Conservation (phyloP, 768 basidiomycete species). For the Coprinellus micaceus region DNA sequence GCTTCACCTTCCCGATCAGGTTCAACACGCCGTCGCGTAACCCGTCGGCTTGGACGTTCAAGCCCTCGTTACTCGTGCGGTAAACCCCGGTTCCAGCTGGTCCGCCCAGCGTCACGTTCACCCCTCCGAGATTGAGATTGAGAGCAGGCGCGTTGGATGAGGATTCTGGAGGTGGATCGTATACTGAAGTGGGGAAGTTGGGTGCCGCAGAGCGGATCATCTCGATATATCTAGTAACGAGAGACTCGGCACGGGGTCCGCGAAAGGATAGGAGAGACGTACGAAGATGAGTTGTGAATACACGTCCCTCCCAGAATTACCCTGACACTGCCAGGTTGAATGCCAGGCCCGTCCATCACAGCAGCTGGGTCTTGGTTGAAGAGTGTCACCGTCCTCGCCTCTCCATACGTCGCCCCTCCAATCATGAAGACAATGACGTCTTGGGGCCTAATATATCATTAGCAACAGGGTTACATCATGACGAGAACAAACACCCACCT, state of each 20-base stretch:
- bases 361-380: constrained; percentile 77
- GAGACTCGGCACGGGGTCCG: constrained; percentile 4
- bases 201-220: constrained; percentile 77
- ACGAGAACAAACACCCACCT: constrained; percentile 38
- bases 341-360: constrained; percentile 42
- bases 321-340: constrained; percentile 60
- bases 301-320: constrained; percentile 91
- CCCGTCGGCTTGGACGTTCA: constrained; percentile 79
- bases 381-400: constrained; percentile 79
- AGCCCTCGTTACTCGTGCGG: constrained; percentile 69
- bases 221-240: constrained; percentile 66
- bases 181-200: constrained; percentile 60
- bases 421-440: constrained; percentile 97
- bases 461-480: neutral
- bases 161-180: constrained; percentile 74
- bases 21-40: constrained; percentile 86
- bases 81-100: constrained; percentile 80
- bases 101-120: constrained; percentile 93
- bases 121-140: constrained; percentile 88
- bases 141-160: constrained; percentile 71
- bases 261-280: constrained; percentile 18
- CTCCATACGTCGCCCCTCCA: constrained; percentile 95
- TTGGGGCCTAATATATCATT: constrained; percentile 60
- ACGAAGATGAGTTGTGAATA: constrained; percentile 93
- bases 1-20: constrained; percentile 85